These are phyloP conservation scores for Apiotrichum brassicae DNA, from an alignment of 1,284 basidiomycete species.

Conservation along the genomic window DNA sequence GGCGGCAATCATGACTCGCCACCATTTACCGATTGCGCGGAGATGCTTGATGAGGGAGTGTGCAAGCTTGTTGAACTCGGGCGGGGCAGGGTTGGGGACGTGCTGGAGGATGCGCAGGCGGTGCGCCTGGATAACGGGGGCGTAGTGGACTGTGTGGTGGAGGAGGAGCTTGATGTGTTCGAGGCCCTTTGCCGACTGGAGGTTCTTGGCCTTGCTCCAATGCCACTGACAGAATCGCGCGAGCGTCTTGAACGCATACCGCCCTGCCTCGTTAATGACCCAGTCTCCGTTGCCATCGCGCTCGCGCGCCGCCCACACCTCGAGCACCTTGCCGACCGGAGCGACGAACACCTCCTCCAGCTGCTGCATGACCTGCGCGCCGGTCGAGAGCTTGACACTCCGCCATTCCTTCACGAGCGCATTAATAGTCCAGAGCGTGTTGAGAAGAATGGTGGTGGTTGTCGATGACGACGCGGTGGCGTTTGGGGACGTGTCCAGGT, in stretches of 20 bases:
- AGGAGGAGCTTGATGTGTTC: conserved; percentile 34
- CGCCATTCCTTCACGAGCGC: conserved; percentile 47
- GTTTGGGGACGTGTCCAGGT: conserved; percentile 17
- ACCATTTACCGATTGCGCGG: conserved; percentile 45
- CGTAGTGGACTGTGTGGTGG: conserved; percentile 37
- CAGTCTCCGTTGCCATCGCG: conserved; percentile 31
- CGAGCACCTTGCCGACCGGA: conserved; percentile 33
- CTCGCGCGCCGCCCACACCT: conserved; percentile 33
- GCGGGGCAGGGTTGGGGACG: conserved; percentile 6
- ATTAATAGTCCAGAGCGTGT: conserved; percentile 47
- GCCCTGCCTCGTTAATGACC: conserved; percentile 40
- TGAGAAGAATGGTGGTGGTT: conserved; percentile 39
- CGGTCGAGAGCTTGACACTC: conserved; percentile 41
- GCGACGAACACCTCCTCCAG: conserved; percentile 34
- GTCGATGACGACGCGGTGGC: conserved; percentile 20
- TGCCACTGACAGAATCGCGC: conserved; percentile 42
- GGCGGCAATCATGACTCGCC: conserved; percentile 41
- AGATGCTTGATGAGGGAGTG: conserved; percentile 40
- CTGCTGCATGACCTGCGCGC: conserved; percentile 38
- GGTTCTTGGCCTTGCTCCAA: conserved; percentile 39
- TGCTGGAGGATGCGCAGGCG: conserved; percentile 30
- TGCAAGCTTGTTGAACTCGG: conserved; percentile 25
- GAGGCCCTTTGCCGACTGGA: conserved; percentile 31
- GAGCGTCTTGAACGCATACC: conserved; percentile 47
- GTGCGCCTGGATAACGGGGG: conserved; percentile 38